Base-by-base conservation (phyloP, 2,329 filamentous ascomycete genomes). In the Lasiodiplodia theobromae region DNA sequence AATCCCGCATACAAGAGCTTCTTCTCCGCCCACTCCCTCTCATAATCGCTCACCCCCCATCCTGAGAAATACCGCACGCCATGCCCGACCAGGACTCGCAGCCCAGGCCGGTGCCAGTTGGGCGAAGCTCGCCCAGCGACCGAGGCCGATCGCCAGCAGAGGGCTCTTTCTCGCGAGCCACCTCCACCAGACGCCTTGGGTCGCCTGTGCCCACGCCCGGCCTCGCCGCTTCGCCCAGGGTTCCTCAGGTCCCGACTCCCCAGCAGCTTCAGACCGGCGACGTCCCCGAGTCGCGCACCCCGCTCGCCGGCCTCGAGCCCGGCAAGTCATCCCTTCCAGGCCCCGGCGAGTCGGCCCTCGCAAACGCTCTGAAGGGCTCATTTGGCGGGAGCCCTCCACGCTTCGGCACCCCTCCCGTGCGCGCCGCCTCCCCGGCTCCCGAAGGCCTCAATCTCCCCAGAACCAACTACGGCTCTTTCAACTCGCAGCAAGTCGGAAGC, bases 391-490 rank as follows among this genome's bases (percentile, higher is more conserved):
- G 89, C 31, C 91, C 92, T 21, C 89, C 91, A 49, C 86, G 89
- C 56, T 88, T 91, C 72, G 91, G 90, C 60, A 84, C 84, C 23
- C 83, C 85, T 37, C 81, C 84, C 18, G 77, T 81, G 73, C 82
- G 88, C 68, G 79, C 88, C 51, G 81, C 85, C 53, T 92, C 91
- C 56, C 91, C 90, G 49, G 80, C 68, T 10, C 56, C 51, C 21
- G 56, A 68, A 8, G 25, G 84, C 70, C 75, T 85, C 69, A 77
- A 84, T 69, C 80, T 83, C 14, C 87, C 89, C 3, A 88, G 88
- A 31, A 92, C 90, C 70, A 92, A 91, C 74, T 96, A 96, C 79
- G 95, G 94, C 66, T 97, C 94, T 11, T 94, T 96, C 74, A 92
- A 96, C 71, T 68, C 67, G 23, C 57, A 51, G 23, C 58, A 68